Percentiles rank a stretch among this genome's conserved stretches.
Conservation (phyloP, 306 rosid genomes). For the Spatholobus suberectus region DNA sequence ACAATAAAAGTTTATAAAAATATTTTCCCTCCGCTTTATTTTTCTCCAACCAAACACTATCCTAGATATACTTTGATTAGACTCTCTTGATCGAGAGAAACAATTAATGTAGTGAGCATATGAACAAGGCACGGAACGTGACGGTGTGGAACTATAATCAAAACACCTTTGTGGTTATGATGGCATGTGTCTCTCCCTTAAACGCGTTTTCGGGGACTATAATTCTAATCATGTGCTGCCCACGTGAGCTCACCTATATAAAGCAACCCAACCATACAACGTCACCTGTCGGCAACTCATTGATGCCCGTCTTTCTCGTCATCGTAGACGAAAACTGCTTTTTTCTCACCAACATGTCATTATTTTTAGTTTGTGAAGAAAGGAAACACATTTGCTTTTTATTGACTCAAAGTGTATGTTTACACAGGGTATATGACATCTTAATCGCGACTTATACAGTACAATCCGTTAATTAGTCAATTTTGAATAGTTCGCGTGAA, state of each 20-base stretch:
- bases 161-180: conserved; percentile 24
- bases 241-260: conserved; percentile 50
- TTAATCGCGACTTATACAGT: background rate
- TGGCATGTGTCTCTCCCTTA: conserved; percentile 10
- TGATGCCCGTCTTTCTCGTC: conserved; percentile 13
- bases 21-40: too few species aligned
- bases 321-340: background rate
- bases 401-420: conserved; percentile 49
- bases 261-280: conserved; percentile 33
- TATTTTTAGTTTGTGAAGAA: conserved; percentile 46
- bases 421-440: background rate
- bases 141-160: background rate
- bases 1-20: too few species aligned
- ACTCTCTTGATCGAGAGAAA: too few species aligned
- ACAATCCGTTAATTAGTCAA: conserved; percentile 3
- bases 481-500: background rate
- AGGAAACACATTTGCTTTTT: conserved; percentile 46
- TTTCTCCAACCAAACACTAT: too few species aligned
- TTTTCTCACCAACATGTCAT: conserved; percentile 49
- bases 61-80: too few species aligned
- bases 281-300: conserved; percentile 60
- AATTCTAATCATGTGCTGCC: conserved; percentile 55
- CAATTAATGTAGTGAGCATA: too few species aligned
- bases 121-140: background rate
- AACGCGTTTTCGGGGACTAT: conserved; percentile 53